Conservation (phyloP, 176 grass and related monocot genomes). For the Carex kokanica region DNA sequence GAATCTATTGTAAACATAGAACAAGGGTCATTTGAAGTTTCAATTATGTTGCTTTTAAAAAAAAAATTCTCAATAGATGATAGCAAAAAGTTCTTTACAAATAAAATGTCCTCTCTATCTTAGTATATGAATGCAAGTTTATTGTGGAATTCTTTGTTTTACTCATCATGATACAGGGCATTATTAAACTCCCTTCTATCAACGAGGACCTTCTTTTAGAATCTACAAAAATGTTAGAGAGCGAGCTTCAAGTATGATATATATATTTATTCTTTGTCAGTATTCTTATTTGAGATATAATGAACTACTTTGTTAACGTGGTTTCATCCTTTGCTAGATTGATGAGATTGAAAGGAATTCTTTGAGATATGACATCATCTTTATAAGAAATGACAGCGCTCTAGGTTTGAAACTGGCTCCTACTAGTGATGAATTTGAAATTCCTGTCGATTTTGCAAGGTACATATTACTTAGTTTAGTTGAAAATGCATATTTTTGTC, state of each 20-base stretch:
- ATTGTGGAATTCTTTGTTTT: constrained; percentile 4
- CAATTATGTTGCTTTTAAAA: background rate
- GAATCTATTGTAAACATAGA: background rate
- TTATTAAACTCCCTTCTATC: constrained; percentile 49
- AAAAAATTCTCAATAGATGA: too few species aligned
- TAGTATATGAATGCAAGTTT: background rate
- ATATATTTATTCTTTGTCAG: background rate
- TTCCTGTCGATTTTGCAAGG: constrained; percentile 32
- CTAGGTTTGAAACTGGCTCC: background rate
- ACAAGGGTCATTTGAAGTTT: background rate
- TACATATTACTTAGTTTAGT: constrained; percentile 11
- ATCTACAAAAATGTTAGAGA: constrained; percentile 34
- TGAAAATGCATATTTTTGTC: background rate
- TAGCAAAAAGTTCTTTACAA: background rate
- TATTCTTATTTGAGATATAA: background rate
- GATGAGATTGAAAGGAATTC: constrained; percentile 42
- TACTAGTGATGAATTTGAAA: background rate
- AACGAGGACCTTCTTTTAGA: constrained; percentile 38
- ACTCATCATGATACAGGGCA: constrained; percentile 27
- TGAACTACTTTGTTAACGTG: background rate
- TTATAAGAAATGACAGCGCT: constrained; percentile 16
- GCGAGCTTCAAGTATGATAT: constrained; percentile 38
- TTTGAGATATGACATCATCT: constrained; percentile 42
- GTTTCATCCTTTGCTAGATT: constrained; percentile 17
- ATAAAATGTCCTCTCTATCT: background rate